These are phyloP conservation scores for Fistulinella cinereoalba DNA, from an alignment of 1,284 basidiomycete species.

Conservation along the genomic window DNA sequence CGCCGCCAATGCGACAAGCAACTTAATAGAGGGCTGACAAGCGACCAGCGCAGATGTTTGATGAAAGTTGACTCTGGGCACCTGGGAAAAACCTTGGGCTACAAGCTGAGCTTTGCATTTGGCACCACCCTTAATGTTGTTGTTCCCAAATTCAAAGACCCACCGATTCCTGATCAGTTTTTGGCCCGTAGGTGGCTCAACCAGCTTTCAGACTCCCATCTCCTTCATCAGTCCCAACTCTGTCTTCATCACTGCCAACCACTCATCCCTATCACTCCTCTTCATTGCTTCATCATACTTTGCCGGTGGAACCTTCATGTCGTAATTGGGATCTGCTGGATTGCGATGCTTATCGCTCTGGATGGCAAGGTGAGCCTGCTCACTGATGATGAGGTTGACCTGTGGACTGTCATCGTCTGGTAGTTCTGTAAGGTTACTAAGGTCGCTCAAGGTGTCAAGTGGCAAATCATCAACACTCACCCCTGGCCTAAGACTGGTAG, in stretches of 20 bases:
- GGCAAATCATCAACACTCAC: no score
- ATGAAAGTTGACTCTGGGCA: constrained; percentile 37
- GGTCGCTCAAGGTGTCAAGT: no score
- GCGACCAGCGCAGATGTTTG: constrained; percentile 28
- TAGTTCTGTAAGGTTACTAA: background rate
- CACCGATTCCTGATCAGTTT: constrained; percentile 4
- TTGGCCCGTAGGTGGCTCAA: background rate
- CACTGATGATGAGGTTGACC: background rate
- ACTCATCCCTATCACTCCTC: background rate
- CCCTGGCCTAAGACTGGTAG: no score
- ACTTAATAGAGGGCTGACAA: constrained; percentile 18
- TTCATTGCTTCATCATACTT: background rate
- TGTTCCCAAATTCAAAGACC: constrained; percentile 5
- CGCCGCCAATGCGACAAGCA: constrained; percentile 24
- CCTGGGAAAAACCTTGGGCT: constrained; percentile 40
- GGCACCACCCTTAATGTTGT: background rate
- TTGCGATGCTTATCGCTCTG: background rate
- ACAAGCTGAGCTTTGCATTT: constrained; percentile 39
- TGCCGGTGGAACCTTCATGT: background rate
- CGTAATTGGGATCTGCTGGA: background rate
- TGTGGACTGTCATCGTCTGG: background rate
- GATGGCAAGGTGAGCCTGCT: background rate
- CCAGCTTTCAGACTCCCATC: constrained; percentile 8
- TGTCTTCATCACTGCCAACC: background rate
- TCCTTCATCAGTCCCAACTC: constrained; percentile 1